These are phyloP conservation scores for Candolleomyces aberdarensis DNA, from an alignment of 768 basidiomycete species.

Conservation along the genomic window DNA sequence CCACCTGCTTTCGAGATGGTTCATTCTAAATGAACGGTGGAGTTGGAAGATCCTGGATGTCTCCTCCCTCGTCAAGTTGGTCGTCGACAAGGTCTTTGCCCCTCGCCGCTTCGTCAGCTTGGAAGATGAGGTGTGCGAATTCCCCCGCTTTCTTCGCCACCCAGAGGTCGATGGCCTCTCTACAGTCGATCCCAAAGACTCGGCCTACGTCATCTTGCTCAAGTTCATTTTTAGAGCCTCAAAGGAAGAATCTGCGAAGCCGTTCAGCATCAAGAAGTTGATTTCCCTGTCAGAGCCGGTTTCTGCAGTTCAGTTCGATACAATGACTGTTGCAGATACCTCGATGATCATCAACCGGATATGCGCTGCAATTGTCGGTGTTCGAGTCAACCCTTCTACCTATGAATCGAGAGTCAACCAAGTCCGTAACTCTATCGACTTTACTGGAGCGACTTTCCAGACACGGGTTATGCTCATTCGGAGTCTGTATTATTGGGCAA, in stretches of 20 bases:
- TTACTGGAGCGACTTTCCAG: constrained; percentile 58
- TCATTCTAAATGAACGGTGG: constrained; percentile 74
- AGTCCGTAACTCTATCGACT: constrained; percentile 64
- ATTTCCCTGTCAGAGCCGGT: constrained; percentile 72
- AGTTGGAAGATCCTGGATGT: constrained; percentile 65
- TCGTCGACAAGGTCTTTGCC: constrained; percentile 67
- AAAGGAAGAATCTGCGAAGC: constrained; percentile 25
- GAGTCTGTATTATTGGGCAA: constrained; percentile 67
- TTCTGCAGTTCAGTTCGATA: constrained; percentile 58
- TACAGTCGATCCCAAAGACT: constrained; percentile 52
- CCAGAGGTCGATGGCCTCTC: constrained; percentile 53
- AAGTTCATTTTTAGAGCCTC: constrained; percentile 75
- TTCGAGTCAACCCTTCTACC: constrained; percentile 57
- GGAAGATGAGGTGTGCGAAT: constrained; percentile 55
- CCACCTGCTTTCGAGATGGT: constrained; percentile 65
- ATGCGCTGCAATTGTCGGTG: constrained; percentile 64
- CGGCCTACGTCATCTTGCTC: constrained; percentile 75
- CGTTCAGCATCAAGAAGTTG: constrained; percentile 58
- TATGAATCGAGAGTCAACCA: constrained; percentile 55
- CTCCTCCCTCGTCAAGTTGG: constrained; percentile 53
- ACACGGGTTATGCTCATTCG: constrained; percentile 73
- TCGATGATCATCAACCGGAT: constrained; percentile 84
- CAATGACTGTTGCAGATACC: constrained; percentile 52
- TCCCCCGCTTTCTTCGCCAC: constrained; percentile 66
- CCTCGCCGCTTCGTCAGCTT: constrained; percentile 76